Evolutionary conservation across 306 rosid genomes (phyloP).

Genomic region (Cyclanthera cordifolia): DNA sequence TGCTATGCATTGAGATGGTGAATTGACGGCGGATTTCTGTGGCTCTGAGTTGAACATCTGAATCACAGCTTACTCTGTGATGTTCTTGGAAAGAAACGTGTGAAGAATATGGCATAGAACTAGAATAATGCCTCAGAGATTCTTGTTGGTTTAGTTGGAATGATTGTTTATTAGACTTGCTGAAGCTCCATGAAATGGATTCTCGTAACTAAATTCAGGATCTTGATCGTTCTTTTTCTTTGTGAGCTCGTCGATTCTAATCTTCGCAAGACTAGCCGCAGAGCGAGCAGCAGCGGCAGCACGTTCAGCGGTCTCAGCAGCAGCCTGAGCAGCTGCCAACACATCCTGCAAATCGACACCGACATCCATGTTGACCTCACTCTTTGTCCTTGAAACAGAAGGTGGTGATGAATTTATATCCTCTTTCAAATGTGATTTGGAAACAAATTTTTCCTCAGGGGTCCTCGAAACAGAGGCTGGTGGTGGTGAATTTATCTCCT

Average conservation of each 20-base stretch:
- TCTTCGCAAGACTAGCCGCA: conserved; percentile 75
- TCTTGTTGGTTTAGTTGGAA: conserved; percentile 17
- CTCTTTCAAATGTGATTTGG: not conserved
- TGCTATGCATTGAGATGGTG: conserved; percentile 23
- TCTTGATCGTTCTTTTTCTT: conserved; percentile 35
- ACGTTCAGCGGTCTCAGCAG: conserved; percentile 82
- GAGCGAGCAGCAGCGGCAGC: conserved; percentile 92
- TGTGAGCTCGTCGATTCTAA: conserved; percentile 53
- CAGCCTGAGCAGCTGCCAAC: conserved; percentile 84
- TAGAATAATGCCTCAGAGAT: conserved; percentile 21
- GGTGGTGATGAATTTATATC: conserved; percentile 18
- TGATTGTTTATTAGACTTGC: conserved; percentile 22
- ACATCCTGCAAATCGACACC: conserved; percentile 68
- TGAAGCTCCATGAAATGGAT: conserved; percentile 39
- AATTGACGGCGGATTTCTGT: conserved; percentile 24
- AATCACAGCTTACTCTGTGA: conserved; percentile 22
- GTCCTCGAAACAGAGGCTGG: conserved; percentile 25
- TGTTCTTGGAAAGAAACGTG: conserved; percentile 23
- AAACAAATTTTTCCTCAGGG: not conserved
- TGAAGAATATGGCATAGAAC: conserved; percentile 13
- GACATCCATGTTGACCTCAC: conserved; percentile 39
- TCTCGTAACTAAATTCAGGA: conserved; percentile 36
- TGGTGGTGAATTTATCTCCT: not conserved
- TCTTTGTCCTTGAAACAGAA: conserved; percentile 30
- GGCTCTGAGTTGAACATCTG: conserved; percentile 32